Evolutionary conservation across 108 stramenopile genomes (phyloP).

Genomic region (Aurantiochytrium sp.): DNA sequence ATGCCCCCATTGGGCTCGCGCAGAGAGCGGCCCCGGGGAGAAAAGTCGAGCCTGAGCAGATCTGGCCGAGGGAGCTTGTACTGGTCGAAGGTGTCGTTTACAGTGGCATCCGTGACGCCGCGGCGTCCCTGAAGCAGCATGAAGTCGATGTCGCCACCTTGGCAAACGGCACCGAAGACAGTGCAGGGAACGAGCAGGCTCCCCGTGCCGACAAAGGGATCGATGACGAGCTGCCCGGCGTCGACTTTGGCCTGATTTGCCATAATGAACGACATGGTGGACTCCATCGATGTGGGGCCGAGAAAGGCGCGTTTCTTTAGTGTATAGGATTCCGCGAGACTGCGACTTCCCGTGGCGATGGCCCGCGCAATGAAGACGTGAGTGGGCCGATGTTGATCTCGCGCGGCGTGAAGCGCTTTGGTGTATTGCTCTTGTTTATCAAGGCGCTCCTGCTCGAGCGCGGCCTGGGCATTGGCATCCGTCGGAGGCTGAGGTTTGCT

Average conservation of each 20-base stretch:
- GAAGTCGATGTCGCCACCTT: constrained; percentile 90
- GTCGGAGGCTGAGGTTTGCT: neutral
- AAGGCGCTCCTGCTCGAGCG: neutral
- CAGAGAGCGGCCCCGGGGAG: constrained; percentile 32
- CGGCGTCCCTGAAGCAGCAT: constrained; percentile 75
- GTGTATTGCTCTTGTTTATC: neutral
- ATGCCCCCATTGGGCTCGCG: neutral
- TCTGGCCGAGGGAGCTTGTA: constrained; percentile 79
- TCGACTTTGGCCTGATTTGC: constrained; percentile 63
- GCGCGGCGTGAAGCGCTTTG: neutral
- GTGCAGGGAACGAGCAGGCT: constrained; percentile 80
- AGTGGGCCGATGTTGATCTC: neutral
- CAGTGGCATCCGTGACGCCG: constrained; percentile 37
- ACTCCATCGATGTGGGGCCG: constrained; percentile 96
- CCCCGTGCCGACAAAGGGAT: constrained; percentile 96
- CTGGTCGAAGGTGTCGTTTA: constrained; percentile 73
- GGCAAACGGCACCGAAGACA: constrained; percentile 69
- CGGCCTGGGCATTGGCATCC: neutral
- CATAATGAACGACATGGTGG: constrained; percentile 85
- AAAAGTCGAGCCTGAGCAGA: constrained; percentile 77
- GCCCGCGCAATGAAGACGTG: neutral
- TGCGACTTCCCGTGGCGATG: neutral
- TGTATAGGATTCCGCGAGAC: constrained; percentile 39
- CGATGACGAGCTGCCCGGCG: constrained; percentile 59
- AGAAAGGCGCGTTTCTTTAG: constrained; percentile 82